Conservation (phyloP, 352 stramenopile genomes). For the Phytophthora fragariaefolia region DNA sequence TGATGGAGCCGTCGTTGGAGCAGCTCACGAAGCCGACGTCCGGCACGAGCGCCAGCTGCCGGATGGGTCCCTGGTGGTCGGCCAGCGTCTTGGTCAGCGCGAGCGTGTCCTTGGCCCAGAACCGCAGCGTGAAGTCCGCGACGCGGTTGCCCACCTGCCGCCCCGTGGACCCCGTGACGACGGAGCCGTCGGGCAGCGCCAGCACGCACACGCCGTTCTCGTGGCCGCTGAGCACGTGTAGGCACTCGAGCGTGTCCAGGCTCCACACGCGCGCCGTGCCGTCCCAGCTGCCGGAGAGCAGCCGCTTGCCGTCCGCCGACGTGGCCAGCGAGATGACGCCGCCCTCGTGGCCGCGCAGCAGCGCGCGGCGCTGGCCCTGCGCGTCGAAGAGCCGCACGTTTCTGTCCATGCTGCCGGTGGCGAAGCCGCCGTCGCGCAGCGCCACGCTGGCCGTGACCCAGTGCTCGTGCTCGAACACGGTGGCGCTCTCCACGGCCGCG, state of each 20-base stretch:
- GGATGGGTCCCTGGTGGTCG: conserved; percentile 76
- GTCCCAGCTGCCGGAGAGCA: conserved; percentile 87
- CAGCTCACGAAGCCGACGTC: conserved; percentile 84
- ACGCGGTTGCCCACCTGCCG: conserved; percentile 79
- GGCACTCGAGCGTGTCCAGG: conserved; percentile 51
- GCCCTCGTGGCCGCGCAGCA: conserved; percentile 70
- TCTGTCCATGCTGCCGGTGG: conserved; percentile 85
- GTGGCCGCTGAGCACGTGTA: conserved; percentile 66
- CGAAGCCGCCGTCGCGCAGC: conserved; percentile 63
- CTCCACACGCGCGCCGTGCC: conserved; percentile 82
- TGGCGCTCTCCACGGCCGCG: conserved; percentile 54
- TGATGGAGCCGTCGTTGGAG: conserved; percentile 85
- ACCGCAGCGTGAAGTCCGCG: conserved; percentile 80
- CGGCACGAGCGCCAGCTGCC: conserved; percentile 69
- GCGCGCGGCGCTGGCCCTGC: conserved; percentile 46
- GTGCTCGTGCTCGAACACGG: conserved; percentile 82
- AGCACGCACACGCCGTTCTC: conserved; percentile 89
- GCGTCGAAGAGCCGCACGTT: conserved; percentile 69
- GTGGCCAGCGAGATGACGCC: conserved; percentile 78
- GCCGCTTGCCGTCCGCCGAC: conserved; percentile 39
- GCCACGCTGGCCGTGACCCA: conserved; percentile 75
- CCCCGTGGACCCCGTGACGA: conserved; percentile 83
- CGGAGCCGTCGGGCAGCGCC: conserved; percentile 55
- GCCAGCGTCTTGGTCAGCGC: conserved; percentile 58
- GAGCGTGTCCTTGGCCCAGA: conserved; percentile 66